These are phyloP conservation scores for Boletus putidus DNA, from an alignment of 1,284 basidiomycete species.

Conservation along the genomic window DNA sequence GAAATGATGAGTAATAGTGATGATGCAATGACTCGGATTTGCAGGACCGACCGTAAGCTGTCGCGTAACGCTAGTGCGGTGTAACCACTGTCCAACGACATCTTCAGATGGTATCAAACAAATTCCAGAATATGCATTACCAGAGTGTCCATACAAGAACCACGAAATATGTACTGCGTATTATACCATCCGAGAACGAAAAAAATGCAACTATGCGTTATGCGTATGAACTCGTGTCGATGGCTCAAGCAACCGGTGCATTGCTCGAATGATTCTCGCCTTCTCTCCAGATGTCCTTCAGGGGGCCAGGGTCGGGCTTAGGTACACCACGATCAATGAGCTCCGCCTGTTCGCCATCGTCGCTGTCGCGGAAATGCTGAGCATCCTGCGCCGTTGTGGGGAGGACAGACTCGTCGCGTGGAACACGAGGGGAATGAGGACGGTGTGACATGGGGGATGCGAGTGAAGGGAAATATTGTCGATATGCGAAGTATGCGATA, in stretches of 20 bases:
- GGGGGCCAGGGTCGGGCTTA: slow-evolving; percentile 35
- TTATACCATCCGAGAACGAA: not conserved
- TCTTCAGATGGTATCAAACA: not conserved
- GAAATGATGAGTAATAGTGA: not conserved
- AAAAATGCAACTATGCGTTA: not conserved
- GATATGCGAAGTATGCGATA: slow-evolving; percentile 77
- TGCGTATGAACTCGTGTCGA: slow-evolving; percentile 1
- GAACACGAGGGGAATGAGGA: slow-evolving; percentile 73
- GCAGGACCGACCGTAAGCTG: too few species aligned
- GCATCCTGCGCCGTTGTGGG: slow-evolving; percentile 36
- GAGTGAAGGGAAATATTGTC: slow-evolving; percentile 76
- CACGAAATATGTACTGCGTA: not conserved
- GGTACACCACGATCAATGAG: slow-evolving; percentile 27
- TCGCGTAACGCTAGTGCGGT: too few species aligned
- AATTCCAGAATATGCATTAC: not conserved
- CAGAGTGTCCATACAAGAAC: not conserved
- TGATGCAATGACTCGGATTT: not conserved
- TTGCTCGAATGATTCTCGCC: slow-evolving; percentile 28
- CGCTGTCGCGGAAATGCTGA: slow-evolving; percentile 15
- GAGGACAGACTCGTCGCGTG: slow-evolving; percentile 44
- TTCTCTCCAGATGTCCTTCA: slow-evolving; percentile 41
- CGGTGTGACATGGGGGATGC: slow-evolving; percentile 61
- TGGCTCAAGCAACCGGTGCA: slow-evolving; percentile 13
- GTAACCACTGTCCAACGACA: not conserved
- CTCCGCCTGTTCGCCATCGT: slow-evolving; percentile 27